phyloP scores from a whole-genome alignment of 2,329 filamentous ascomycete species.

The Rugonectria rugulosa region DNA sequence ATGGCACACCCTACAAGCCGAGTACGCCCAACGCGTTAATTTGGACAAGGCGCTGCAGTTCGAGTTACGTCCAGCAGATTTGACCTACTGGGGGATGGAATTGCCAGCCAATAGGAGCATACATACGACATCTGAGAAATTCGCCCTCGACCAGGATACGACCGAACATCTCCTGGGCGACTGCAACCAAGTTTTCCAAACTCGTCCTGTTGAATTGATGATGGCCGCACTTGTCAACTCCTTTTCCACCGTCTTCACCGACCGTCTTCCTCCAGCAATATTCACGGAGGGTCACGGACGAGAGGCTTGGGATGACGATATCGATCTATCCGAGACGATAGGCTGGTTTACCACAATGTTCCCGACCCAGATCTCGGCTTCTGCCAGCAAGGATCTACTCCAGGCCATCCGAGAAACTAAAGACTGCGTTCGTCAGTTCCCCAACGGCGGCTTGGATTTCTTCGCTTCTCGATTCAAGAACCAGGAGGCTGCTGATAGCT shows the following conservation, averaged over 20 bases:
- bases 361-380: conserved; percentile 26
- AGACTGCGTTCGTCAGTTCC: conserved; percentile 24
- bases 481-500: conserved; percentile 33
- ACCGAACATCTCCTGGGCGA: conserved; percentile 9
- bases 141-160: conserved; percentile 1
- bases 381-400: background rate
- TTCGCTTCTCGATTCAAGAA: conserved; percentile 28
- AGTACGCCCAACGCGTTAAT: background rate
- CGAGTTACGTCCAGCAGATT: background rate
- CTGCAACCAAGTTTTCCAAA: conserved; percentile 14
- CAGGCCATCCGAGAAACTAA: conserved; percentile 28
- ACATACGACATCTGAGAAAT: background rate
- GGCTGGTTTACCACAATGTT: conserved; percentile 48
- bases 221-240: conserved; percentile 15
- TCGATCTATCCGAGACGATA: conserved; percentile 49
- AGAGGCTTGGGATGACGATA: conserved; percentile 40
- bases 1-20: background rate
- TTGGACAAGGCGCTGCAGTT: background rate
- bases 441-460: conserved; percentile 29
- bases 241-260: conserved; percentile 38
- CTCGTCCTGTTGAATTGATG: conserved; percentile 20
- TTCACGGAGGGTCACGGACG: conserved; percentile 52
- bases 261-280: conserved; percentile 43
- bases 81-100: background rate
- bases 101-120: background rate